Evolutionary conservation across 1,139 yeast species (phyloP), one percentile per base, ranked within the genome.

Genomic region (Geotrichum restrictum): DNA sequence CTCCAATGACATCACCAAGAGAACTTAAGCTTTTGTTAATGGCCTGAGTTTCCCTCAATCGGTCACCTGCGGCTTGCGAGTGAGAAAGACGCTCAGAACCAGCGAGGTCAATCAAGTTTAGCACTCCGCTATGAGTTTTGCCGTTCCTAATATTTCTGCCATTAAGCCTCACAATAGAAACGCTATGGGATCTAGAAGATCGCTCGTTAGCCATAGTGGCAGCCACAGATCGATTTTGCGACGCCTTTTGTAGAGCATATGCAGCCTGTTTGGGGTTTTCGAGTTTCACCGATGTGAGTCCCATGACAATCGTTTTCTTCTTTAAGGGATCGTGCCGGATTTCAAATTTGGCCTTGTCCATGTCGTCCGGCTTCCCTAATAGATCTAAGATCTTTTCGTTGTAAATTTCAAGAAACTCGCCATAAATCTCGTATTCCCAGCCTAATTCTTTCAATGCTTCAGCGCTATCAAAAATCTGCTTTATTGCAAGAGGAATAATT

Each of bases 11-110:
- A 69, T 89, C 96, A 0, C 97, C 96, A 22, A 93, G 74, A 53
- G 91, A 79, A 57, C 96, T 87, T 49, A 93, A 74, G 11, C 97
- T 88, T 67, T 83, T 87, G 68, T 93, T 93, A 56, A 93, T 93
- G 5, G 91, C 81, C 64, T 86, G 95, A 0, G 98, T 89, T 68
- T 93, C 98, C 59, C 80, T 80, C 24, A 91, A 71, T 46, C 97
- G 69, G 13, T 85, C 88, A 0, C 97, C 97, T 2, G 79, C 78
- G 0, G 81, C 95, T 61, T 83, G 86, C 10, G 65, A 61, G 19
- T 79, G 77, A 13, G 83, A 69, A 14, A 91, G 73, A 54, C 98
- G 74, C 69, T 93, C 98, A 0, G 94, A 84, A 6, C 96, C 96
- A 0, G 96, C 96, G 57, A 88, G 72, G 67, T 88, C 96, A 45